phyloP scores from a whole-genome alignment of 768 basidiomycete genomes.

The Russula griseocarnosa region DNA sequence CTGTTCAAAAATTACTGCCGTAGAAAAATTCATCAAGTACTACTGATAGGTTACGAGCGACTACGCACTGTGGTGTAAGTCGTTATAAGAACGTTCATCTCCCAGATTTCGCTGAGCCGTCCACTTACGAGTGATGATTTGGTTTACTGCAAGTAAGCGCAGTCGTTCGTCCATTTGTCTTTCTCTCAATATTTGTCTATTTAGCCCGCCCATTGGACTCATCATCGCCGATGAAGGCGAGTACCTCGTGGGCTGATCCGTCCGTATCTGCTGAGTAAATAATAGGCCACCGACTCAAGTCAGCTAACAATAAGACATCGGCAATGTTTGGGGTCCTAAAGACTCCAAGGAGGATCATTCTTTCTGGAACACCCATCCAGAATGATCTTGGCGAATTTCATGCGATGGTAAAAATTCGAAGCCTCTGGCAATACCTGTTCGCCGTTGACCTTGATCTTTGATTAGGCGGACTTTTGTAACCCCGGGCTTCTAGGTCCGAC shows the following conservation, averaged over 20 bases:
- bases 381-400: constrained; percentile 96
- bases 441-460: not conserved
- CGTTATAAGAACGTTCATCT: constrained; percentile 11
- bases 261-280: not conserved
- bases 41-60: constrained; percentile 94
- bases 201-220: constrained; percentile 84
- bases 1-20: constrained; percentile 11
- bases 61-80: constrained; percentile 73
- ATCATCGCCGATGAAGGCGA: constrained; percentile 95
- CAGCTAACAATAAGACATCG: constrained; percentile 85
- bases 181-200: not conserved
- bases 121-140: constrained; percentile 46
- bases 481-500: constrained; percentile 76
- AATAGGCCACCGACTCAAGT: constrained; percentile 86
- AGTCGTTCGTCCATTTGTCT: not conserved
- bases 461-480: constrained; percentile 87
- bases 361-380: constrained; percentile 96
- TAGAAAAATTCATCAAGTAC: constrained; percentile 74
- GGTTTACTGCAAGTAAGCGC: constrained; percentile 57
- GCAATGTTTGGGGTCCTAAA: constrained; percentile 76
- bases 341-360: constrained; percentile 75
- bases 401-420: constrained; percentile 66
- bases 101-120: constrained; percentile 1
- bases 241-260: constrained; percentile 24
- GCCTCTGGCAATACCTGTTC: not conserved